phyloP scores from a whole-genome alignment of 495 filamentous ascomycete genomes.

The Acidomyces sp. region DNA sequence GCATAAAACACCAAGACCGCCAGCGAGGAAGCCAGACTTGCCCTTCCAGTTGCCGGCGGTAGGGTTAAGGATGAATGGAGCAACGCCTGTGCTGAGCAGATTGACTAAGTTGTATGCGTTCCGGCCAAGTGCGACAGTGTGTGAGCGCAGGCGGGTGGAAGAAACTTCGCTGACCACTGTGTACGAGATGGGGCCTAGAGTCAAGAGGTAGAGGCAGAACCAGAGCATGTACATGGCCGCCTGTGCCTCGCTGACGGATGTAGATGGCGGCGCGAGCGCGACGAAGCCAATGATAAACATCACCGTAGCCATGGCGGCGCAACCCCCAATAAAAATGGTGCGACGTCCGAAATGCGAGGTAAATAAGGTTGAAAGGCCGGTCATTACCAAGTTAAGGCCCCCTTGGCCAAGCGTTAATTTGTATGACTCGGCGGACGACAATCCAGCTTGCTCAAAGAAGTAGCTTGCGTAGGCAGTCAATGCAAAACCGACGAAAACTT shows the following conservation, averaged over 20 bases:
- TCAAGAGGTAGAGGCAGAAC: conserved; percentile 40
- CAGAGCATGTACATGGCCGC: conserved; percentile 40
- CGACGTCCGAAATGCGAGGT: conserved; percentile 27
- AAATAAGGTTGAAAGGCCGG: conserved; percentile 26
- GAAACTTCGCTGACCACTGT: conserved; percentile 46
- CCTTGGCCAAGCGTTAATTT: conserved; percentile 27
- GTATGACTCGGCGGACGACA: conserved; percentile 18
- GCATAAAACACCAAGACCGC: conserved; percentile 36
- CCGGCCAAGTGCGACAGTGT: conserved; percentile 43
- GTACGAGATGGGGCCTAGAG: conserved; percentile 45
- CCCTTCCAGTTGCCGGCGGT: conserved; percentile 40
- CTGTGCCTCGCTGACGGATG: conserved; percentile 24
- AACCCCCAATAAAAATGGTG: conserved; percentile 25
- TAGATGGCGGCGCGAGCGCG: conserved; percentile 8
- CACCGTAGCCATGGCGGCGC: conserved; percentile 22
- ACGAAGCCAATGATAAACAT: conserved; percentile 28
- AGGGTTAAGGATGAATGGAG: conserved; percentile 38
- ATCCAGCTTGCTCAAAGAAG: conserved; percentile 61
- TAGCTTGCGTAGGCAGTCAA: conserved; percentile 54
- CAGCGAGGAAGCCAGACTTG: conserved; percentile 41
- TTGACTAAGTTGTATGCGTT: conserved; percentile 40
- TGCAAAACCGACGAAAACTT: conserved; percentile 62
- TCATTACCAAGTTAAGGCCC: conserved; percentile 26
- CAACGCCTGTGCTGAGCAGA: conserved; percentile 31
- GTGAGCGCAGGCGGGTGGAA: conserved; percentile 28